Evolutionary conservation across 306 rosid genomes (phyloP).

Genomic region (Castanopsis chinensis): DNA sequence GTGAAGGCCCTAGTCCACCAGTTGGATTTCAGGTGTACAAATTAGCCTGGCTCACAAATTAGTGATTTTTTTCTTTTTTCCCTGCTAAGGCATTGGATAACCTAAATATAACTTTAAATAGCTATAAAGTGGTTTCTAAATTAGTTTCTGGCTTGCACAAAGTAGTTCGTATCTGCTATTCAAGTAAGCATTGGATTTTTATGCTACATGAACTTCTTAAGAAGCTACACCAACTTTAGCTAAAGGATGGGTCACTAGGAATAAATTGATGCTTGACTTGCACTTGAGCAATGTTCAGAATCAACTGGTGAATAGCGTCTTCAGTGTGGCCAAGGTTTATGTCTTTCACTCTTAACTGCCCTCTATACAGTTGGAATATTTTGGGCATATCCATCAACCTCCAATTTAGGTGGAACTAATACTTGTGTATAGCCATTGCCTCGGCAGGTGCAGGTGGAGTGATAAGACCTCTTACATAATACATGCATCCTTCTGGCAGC

Average conservation of each 20-base stretch:
- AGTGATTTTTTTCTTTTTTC: slow-evolving; percentile 1
- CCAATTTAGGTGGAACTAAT: neutral
- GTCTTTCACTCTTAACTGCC: neutral
- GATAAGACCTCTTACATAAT: neutral
- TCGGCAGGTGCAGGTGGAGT: neutral
- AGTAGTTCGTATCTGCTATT: neutral
- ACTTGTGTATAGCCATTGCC: neutral
- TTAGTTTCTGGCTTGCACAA: neutral
- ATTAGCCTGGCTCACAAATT: slow-evolving; percentile 22
- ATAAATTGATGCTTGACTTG: neutral
- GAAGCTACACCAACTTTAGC: neutral
- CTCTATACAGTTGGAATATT: slow-evolving; percentile 2
- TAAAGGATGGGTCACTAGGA: neutral
- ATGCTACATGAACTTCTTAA: neutral
- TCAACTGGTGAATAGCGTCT: neutral
- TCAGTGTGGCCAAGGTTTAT: neutral
- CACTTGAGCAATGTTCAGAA: neutral
- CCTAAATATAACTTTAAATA: neutral
- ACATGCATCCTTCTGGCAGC: neutral
- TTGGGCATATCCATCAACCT: neutral
- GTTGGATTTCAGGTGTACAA: slow-evolving; percentile 83
- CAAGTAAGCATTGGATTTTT: neutral
- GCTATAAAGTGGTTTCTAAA: neutral
- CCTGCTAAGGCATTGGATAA: neutral
- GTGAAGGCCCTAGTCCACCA: slow-evolving; percentile 89